These are phyloP conservation scores for Talaromyces sp. DNA, from an alignment of 2,329 filamentous ascomycete species.

Conservation along the genomic window DNA sequence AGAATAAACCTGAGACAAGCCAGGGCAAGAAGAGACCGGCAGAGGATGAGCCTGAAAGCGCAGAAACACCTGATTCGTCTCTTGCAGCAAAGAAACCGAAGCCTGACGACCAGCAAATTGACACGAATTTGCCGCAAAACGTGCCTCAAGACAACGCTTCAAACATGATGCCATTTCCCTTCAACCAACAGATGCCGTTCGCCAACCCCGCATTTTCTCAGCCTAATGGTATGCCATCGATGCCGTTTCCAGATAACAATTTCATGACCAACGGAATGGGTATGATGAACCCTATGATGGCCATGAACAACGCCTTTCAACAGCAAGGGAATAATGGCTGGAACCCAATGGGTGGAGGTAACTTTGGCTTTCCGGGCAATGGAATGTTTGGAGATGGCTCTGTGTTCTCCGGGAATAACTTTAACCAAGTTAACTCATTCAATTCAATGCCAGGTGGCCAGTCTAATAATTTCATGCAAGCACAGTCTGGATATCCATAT, in stretches of 20 bases:
- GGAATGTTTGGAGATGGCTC: constrained; percentile 31
- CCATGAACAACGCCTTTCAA: constrained; percentile 24
- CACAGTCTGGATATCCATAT: constrained; percentile 26
- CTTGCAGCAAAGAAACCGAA: constrained; percentile 38
- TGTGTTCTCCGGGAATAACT: constrained; percentile 22
- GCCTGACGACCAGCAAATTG: constrained; percentile 26
- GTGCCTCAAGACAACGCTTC: constrained; percentile 10
- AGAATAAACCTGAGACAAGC: constrained; percentile 25
- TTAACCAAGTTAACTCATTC: constrained; percentile 22
- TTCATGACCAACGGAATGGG: constrained; percentile 27
- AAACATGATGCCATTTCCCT: constrained; percentile 17
- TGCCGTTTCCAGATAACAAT: constrained; percentile 29
- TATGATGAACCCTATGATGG: constrained; percentile 37
- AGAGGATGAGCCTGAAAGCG: constrained; percentile 59
- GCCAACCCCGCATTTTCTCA: constrained; percentile 27
- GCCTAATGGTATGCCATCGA: constrained; percentile 22
- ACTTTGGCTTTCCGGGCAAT: constrained; percentile 28
- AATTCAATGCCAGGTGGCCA: constrained; percentile 34
- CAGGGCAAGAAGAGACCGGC: constrained; percentile 74
- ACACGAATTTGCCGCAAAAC: not conserved
- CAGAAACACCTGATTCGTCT: constrained; percentile 33
- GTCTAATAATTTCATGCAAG: constrained; percentile 21
- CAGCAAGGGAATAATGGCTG: constrained; percentile 30
- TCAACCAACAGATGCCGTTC: constrained; percentile 32
- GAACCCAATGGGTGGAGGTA: constrained; percentile 42